A percentile compares a stretch with the other conserved stretches of the same genome.
phyloP scores from a whole-genome alignment of 2,329 filamentous ascomycete species.

The Neonectria punicea region DNA sequence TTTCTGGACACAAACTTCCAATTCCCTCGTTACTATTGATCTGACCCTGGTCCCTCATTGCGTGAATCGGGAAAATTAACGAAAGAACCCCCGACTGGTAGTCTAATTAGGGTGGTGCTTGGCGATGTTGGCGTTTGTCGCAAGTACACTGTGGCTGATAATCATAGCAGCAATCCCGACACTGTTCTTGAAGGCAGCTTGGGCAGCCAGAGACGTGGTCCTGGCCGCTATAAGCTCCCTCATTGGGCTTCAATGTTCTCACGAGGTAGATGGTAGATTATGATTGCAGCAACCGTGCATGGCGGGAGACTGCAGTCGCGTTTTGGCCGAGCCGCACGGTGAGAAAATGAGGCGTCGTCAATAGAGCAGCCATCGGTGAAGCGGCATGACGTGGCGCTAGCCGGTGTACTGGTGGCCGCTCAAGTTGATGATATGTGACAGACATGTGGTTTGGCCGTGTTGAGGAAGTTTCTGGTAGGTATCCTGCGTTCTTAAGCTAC shows the following conservation, averaged over 20 bases:
- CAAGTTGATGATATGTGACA: not conserved
- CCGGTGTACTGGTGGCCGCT: not conserved
- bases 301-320: not conserved
- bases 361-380: not conserved
- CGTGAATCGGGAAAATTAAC: constrained; percentile 32
- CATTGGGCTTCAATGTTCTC: constrained; percentile 29
- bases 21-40: not conserved
- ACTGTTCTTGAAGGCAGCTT: constrained; percentile 41
- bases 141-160: constrained; percentile 57
- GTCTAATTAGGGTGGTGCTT: constrained; percentile 56
- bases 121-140: constrained; percentile 60
- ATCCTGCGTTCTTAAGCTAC: not conserved
- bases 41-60: too few relatives aligned
- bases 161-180: constrained; percentile 54
- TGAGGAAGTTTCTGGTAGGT: not conserved
- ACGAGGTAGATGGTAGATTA: constrained; percentile 28
- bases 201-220: constrained; percentile 52
- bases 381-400: not conserved
- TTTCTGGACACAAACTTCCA: too few relatives aligned
- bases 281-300: not conserved
- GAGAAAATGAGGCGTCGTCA: not conserved
- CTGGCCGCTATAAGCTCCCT: constrained; percentile 42
- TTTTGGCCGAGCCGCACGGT: not conserved
- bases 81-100: too few relatives aligned
- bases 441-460: not conserved